Evolutionary conservation across 2,329 filamentous ascomycete genomes (phyloP).

Genomic region (Alternaria postmessia): DNA sequence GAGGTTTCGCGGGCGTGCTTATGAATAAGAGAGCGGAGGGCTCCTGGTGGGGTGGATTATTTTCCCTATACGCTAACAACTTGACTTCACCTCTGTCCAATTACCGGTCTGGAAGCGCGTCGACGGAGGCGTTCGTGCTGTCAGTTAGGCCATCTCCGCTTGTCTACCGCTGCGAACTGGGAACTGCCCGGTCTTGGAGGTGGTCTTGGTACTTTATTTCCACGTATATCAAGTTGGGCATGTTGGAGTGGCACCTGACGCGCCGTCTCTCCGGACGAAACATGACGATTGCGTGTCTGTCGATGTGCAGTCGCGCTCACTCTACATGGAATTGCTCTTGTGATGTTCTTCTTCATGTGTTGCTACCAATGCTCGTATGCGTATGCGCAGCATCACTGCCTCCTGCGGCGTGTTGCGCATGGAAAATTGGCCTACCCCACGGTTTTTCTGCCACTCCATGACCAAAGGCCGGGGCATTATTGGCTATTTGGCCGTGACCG

Average conservation of each 20-base stretch:
- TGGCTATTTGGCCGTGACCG: constrained; percentile 36
- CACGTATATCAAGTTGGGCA: constrained; percentile 19
- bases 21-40: constrained; percentile 44
- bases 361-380: constrained; percentile 29
- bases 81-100: constrained; percentile 44
- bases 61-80: constrained; percentile 45
- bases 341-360: neutral
- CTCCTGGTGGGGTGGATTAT: constrained; percentile 46
- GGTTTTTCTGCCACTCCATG: constrained; percentile 45
- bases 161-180: constrained; percentile 26
- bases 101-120: constrained; percentile 39
- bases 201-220: constrained; percentile 31
- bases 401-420: constrained; percentile 35
- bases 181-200: constrained; percentile 26
- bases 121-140: constrained; percentile 33
- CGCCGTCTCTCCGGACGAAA: neutral
- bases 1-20: constrained; percentile 41
- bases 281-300: too few relatives aligned
- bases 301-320: neutral
- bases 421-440: constrained; percentile 49
- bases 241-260: constrained; percentile 12
- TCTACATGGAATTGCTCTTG: neutral
- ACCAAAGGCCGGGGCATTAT: constrained; percentile 30
- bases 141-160: constrained; percentile 28
- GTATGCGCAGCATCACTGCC: constrained; percentile 23